Percentiles rank a stretch among this genome's conserved stretches.
phyloP scores from a whole-genome alignment of 1,284 basidiomycete genomes.

The Lentinus polychrous region DNA sequence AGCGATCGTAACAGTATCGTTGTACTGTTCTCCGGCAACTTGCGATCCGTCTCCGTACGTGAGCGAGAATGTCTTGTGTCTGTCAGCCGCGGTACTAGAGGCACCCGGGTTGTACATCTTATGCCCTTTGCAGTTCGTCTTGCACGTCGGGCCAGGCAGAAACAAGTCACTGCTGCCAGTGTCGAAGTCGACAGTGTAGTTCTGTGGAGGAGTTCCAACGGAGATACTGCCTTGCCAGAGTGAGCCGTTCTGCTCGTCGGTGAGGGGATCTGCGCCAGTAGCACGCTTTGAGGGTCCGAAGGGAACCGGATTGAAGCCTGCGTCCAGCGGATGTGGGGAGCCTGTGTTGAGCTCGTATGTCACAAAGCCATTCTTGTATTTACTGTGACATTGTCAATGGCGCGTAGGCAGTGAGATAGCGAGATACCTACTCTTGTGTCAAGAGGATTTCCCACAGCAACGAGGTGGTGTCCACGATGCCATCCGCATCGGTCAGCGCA shows the following conservation, averaged over 20 bases:
- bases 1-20: conserved; percentile 24
- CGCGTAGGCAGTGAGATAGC: not conserved
- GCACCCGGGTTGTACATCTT: not conserved
- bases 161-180: conserved; percentile 24
- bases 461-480: not conserved
- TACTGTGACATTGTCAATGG: conserved; percentile 1
- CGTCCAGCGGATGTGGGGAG: conserved; percentile 2
- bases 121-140: conserved; percentile 11
- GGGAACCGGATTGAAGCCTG: not conserved
- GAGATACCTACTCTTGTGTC: not conserved
- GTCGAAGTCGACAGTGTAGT: conserved; percentile 22
- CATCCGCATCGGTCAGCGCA: not conserved
- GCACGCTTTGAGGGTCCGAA: conserved; percentile 4
- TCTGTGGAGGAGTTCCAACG: conserved; percentile 17
- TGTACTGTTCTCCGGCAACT: conserved; percentile 31
- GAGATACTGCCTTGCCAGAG: conserved; percentile 17
- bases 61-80: conserved; percentile 23
- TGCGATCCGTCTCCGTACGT: conserved; percentile 36
- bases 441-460: not conserved
- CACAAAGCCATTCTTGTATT: conserved; percentile 9
- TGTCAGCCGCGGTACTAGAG: not conserved
- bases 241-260: conserved; percentile 12
- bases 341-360: conserved; percentile 9
- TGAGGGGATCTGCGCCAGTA: conserved; percentile 11
- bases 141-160: conserved; percentile 19